phyloP scores from a whole-genome alignment of 2,329 filamentous ascomycete species.

The Scleromitrula shiraiana region DNA sequence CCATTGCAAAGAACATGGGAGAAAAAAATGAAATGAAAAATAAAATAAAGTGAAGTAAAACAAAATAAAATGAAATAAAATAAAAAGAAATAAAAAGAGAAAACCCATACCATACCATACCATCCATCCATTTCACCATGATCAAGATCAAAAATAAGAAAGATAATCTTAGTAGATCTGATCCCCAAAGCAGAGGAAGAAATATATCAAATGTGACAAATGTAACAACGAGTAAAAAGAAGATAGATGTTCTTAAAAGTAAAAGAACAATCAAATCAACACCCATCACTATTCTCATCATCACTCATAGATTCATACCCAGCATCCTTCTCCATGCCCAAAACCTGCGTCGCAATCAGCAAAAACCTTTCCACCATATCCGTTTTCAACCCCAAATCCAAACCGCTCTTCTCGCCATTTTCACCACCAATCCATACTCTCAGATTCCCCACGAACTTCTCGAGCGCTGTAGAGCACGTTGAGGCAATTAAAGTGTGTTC shows the following conservation, averaged over 20 bases:
- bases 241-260: too few species aligned
- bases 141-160: too few species aligned
- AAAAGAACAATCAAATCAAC: too few species aligned
- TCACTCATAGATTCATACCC: constrained; percentile 54
- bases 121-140: too few species aligned
- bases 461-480: constrained; percentile 41
- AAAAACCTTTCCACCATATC: constrained; percentile 49
- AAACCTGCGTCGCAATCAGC: constrained; percentile 45
- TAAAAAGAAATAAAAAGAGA: too few species aligned
- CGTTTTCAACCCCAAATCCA: constrained; percentile 44
- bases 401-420: constrained; percentile 42
- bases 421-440: constrained; percentile 53
- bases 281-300: constrained; percentile 22
- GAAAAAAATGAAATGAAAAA: not conserved
- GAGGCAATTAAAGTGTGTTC: constrained; percentile 40
- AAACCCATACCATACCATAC: too few species aligned
- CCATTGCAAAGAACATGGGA: not conserved
- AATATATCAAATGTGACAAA: too few species aligned
- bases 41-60: too few species aligned
- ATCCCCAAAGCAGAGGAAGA: too few species aligned
- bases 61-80: too few species aligned
- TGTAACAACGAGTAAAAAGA: too few species aligned
- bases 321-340: constrained; percentile 54
- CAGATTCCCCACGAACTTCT: constrained; percentile 48
- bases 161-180: too few species aligned